phyloP scores from a whole-genome alignment of 305 asterid species.

The Fraxinus dipetala region DNA sequence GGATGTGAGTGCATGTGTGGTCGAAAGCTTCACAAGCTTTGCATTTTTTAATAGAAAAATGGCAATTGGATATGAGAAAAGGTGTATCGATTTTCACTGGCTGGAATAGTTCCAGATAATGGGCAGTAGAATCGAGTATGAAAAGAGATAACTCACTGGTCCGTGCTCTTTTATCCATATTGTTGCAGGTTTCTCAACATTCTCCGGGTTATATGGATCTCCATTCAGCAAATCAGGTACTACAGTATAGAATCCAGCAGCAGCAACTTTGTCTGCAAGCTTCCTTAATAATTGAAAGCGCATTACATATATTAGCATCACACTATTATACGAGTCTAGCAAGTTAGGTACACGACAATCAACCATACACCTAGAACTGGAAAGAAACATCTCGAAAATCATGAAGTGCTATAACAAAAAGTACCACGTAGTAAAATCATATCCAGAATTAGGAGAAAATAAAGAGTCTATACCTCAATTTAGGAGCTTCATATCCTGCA shows the following conservation, averaged over 20 bases:
- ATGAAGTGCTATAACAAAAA: background rate
- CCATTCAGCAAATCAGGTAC: conserved; percentile 71
- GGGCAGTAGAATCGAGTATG: background rate
- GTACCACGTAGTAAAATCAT: background rate
- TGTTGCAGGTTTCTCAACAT: conserved; percentile 12
- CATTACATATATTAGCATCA: background rate
- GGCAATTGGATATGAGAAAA: background rate
- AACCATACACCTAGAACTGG: background rate
- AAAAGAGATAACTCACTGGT: conserved; percentile 39
- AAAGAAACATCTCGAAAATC: background rate
- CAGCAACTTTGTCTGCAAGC: conserved; percentile 67
- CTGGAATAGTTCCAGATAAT: background rate
- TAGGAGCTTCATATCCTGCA: conserved; percentile 75
- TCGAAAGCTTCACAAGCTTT: background rate
- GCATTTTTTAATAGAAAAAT: background rate
- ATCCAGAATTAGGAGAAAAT: background rate
- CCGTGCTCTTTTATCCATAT: conserved; percentile 53
- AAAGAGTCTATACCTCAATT: conserved; percentile 40
- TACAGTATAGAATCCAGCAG: conserved; percentile 53
- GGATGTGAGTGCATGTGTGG: background rate
- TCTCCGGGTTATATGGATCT: conserved; percentile 38
- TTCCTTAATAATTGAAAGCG: conserved; percentile 33
- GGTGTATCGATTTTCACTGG: background rate
- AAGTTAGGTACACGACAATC: background rate
- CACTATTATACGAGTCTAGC: background rate